Percentiles rank a stretch among this genome's conserved stretches.
Evolutionary conservation across 2,329 filamentous ascomycete genomes (phyloP).

Genomic region (Alternaria sp.): DNA sequence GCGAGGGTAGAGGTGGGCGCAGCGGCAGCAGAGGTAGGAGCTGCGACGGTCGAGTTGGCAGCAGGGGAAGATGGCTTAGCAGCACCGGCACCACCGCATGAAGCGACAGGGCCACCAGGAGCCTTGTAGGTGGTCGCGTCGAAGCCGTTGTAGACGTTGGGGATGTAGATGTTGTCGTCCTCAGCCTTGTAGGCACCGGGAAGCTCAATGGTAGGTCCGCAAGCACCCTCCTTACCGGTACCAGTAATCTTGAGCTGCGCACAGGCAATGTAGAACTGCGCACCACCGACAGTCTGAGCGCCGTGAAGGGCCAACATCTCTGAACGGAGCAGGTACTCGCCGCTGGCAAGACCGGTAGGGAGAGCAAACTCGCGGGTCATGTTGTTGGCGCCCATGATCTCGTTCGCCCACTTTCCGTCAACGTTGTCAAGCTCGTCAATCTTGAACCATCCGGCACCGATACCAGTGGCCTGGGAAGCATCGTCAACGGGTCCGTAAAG

Average conservation of each 20-base stretch:
- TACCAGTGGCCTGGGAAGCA: conserved; percentile 45
- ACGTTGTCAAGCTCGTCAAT: conserved; percentile 44
- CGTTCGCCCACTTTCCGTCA: conserved; percentile 44
- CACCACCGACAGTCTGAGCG: conserved; percentile 46
- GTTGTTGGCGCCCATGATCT: conserved; percentile 50
- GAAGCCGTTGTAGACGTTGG: conserved; percentile 48
- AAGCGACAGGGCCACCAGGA: conserved; percentile 39
- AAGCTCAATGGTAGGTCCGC: conserved; percentile 51
- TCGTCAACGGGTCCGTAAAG: conserved; percentile 63
- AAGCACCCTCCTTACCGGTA: conserved; percentile 45
- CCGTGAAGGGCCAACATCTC: conserved; percentile 59
- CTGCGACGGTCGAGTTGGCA: conserved; percentile 20
- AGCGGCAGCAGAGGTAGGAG: conserved; percentile 12
- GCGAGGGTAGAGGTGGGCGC: conserved; percentile 10
- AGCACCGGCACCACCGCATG: conserved; percentile 35
- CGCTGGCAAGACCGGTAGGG: conserved; percentile 51
- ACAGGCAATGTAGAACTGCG: conserved; percentile 57
- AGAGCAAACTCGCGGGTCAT: conserved; percentile 50
- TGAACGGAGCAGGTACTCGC: conserved; percentile 52
- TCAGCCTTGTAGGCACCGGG: conserved; percentile 50
- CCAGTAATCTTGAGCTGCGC: conserved; percentile 54
- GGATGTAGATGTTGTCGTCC: conserved; percentile 48
- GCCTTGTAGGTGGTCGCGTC: conserved; percentile 40
- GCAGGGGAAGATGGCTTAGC: conserved; percentile 12
- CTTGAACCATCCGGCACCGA: conserved; percentile 49